These are phyloP conservation scores for Synchytrium microbalum DNA, from an alignment of 371 early-diverging fungal species.

Conservation along the genomic window DNA sequence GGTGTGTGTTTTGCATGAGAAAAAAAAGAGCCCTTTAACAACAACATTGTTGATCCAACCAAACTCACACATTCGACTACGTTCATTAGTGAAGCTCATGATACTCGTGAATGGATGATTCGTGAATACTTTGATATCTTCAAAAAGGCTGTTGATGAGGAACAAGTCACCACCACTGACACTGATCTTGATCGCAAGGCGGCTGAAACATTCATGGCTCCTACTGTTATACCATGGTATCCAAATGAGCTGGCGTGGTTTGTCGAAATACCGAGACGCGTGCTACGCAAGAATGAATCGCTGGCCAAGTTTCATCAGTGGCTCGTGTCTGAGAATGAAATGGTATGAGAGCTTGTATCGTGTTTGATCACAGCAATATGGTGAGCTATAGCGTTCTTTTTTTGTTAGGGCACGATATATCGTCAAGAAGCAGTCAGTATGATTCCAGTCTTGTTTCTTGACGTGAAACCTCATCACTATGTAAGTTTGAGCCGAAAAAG, in stretches of 20 bases:
- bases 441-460: constrained; percentile 94
- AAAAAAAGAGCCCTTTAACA: no score
- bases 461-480: constrained; percentile 82
- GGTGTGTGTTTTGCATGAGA: no score
- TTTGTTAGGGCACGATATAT: constrained; percentile 90
- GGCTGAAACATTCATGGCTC: neutral
- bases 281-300: constrained; percentile 63
- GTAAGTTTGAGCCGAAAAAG: constrained; percentile 34
- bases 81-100: constrained; percentile 33
- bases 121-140: constrained; percentile 32
- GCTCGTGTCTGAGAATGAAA: constrained; percentile 89
- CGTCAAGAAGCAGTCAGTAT: constrained; percentile 98
- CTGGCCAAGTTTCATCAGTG: constrained; percentile 82
- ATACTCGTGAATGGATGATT: constrained; percentile 32
- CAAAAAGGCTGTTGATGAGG: constrained; percentile 52
- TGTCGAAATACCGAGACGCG: constrained; percentile 58
- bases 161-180: constrained; percentile 22
- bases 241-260: constrained; percentile 88
- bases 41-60: neutral
- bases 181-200: no score
- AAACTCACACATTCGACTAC: neutral
- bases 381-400: no score
- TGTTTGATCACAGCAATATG: no score
- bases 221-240: constrained; percentile 43
- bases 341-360: constrained; percentile 38